Conservation (phyloP, 768 basidiomycete genomes). For the Calocybe cyanea region DNA sequence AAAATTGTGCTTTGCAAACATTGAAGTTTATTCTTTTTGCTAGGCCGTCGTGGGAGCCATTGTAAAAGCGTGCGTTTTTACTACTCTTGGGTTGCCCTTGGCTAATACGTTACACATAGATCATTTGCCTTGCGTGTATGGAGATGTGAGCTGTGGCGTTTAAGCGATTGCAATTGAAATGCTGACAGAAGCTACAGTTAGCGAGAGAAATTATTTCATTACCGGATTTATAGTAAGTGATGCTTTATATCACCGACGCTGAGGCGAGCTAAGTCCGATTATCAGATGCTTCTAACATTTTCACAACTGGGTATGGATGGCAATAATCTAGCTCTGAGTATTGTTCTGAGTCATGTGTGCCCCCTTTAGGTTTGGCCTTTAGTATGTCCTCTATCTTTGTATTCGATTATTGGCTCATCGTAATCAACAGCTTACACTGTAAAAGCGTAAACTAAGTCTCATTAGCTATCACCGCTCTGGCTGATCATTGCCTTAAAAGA, state of each 20-base stretch:
- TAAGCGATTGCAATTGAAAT: background rate
- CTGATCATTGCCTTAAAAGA: conserved; percentile 18
- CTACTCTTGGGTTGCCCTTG: background rate
- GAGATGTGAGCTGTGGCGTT: conserved; percentile 43
- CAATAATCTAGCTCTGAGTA: conserved; percentile 7
- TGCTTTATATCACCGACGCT: background rate
- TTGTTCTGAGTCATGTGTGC: background rate
- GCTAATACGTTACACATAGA: conserved; percentile 25
- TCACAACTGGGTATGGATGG: conserved; percentile 43
- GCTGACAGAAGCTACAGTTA: conserved; percentile 36
- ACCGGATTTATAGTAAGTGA: conserved; percentile 50
- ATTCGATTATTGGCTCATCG: background rate
- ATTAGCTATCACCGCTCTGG: background rate
- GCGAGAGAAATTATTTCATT: conserved; percentile 49
- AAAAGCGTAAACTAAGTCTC: conserved; percentile 34
- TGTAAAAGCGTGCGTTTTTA: conserved; percentile 42
- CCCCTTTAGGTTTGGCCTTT: conserved; percentile 30
- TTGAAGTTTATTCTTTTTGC: background rate
- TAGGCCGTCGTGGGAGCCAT: conserved; percentile 54
- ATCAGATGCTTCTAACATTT: conserved; percentile 41
- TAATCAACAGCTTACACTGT: conserved; percentile 32
- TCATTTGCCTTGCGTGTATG: conserved; percentile 60
- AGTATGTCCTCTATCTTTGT: conserved; percentile 24
- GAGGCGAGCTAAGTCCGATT: background rate
- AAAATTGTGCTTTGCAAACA: background rate